Base-by-base conservation (phyloP, 2,329 filamentous ascomycete genomes). In the Ophiostoma sp. region DNA sequence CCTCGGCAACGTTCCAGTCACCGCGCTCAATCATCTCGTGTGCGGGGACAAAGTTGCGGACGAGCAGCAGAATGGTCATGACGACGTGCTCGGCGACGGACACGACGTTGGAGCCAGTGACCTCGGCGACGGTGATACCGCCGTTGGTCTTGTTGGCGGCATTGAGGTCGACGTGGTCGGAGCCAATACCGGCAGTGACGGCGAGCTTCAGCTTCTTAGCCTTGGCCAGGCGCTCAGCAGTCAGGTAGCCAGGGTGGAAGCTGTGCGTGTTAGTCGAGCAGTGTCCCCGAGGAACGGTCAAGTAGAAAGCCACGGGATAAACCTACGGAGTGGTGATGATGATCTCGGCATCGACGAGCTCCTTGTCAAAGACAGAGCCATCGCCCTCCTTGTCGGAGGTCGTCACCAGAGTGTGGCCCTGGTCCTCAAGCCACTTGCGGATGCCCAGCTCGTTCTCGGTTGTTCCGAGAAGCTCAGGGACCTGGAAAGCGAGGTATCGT, bases 171-270 rank as follows among this genome's bases (percentile, higher is more conserved):
- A 99, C 92, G 81, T 99, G 95, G 83, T 99, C 95, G 66, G 94
- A 98, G 74, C 95, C 95, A 77, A 99, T 97, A 84, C 95, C 95
- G 75, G 95, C 95, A 66, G 95, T 99, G 80, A 99, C 82, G 79
- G 94, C 94, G 71, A 99, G 84, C 88, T 98, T 98, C 76, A 99
- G 90, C 69, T 99, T 98, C 90, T 98, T 98, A 74, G 95, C 95
- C 84, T 95, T 96, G 76, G 92, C 92, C 68, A 99, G 88, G 77
- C 95, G 93, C 84, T 98, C 94, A 67, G 92, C 92, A 65, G 91
- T 98, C 70, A 99, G 90, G 85, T 99, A 99, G 73, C 94, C 95
- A 67, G 94, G 94, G 85, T 98, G 94, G 89, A 98, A 98, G 78
- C 92, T 96, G 41, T 36, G 2, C 3, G 27, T 27, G 65, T 69